Base-by-base conservation (phyloP, 75 land plant species). In the Pinus taeda region DNA sequence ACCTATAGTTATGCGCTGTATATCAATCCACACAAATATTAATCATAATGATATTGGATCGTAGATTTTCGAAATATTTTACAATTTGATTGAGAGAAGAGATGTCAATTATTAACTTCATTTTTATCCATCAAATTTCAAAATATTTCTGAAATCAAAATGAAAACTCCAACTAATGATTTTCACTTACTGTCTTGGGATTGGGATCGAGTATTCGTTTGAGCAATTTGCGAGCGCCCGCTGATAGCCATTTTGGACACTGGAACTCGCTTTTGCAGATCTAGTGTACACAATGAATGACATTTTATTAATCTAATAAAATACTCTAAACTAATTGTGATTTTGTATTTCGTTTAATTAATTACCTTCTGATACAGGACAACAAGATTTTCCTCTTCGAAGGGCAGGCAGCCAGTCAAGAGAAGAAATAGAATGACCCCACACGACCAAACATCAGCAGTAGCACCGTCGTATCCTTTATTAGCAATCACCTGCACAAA, bases 201-300 rank as follows among this genome's bases (percentile, higher is more conserved):
- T 91, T 90, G 42, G 96, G 96, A 77, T 91, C 90, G 53, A 95
- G 87, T 73, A 93, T 95, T 67, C 82, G 83, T 72, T 76, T 82
- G 39, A 95, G 82, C 78, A 95, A 71, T 62, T 81, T 81, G 70
- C 74, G 81, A 53, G 98, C 93, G 33, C 93, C 92, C 1, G 87
- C 59, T 15, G 98, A 92, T 15, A 96, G 81, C 90, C 93, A 92
- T 49, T 83, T 85, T 15, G 99, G 99, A 30, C 92, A 86, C 73
- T 81, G 73, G 74, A 78, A 73, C 36, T 88, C 91, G 11, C 95
- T 95, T 75, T 75, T 88, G 67, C 83, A 87, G 13, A 93, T 95
- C 98, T 95, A 88, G 75, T 60, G 22, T 49, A 49, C 53, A 49
- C 11, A 53, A 22, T 13, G 15, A 26, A 30, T 30, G 33, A 1